Conservation (phyloP, 306 rosid genomes). For the Oxytropis ochrocephala region DNA sequence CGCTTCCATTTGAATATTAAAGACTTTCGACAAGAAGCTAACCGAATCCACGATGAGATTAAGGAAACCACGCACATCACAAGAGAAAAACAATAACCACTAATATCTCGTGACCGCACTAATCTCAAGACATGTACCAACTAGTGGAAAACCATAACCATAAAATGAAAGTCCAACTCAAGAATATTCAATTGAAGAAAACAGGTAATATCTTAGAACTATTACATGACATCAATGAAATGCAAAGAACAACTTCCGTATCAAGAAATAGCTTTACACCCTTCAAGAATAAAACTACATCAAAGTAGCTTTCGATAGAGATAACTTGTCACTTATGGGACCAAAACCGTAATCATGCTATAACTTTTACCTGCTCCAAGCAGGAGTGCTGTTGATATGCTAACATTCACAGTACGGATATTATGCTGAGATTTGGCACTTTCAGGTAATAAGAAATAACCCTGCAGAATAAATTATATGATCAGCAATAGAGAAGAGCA, state of each 20-base stretch:
- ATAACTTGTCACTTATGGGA: neutral
- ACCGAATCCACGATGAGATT: slow-evolving; percentile 98
- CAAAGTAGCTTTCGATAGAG: neutral
- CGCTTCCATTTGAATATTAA: no score
- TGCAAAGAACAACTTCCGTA: slow-evolving; percentile 11
- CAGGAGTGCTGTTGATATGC: slow-evolving; percentile 94
- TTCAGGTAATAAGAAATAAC: slow-evolving; percentile 93
- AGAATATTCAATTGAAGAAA: slow-evolving; percentile 5
- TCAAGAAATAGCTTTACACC: slow-evolving; percentile 1
- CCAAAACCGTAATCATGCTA: neutral
- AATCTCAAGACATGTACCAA: slow-evolving; percentile 92
- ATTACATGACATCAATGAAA: slow-evolving; percentile 1
- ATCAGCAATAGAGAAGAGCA: slow-evolving; percentile 17
- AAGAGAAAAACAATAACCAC: slow-evolving; percentile 73
- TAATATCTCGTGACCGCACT: slow-evolving; percentile 90
- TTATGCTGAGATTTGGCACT: slow-evolving; percentile 78
- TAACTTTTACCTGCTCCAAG: slow-evolving; percentile 74
- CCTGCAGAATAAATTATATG: slow-evolving; percentile 42
- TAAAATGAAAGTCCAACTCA: slow-evolving; percentile 96
- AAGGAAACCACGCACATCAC: slow-evolving; percentile 92
- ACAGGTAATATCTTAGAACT: neutral
- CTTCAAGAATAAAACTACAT: neutral
- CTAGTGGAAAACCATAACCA: slow-evolving; percentile 84
- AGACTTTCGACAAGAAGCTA: slow-evolving; percentile 56
- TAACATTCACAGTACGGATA: slow-evolving; percentile 77